Evolutionary conservation across 2,329 filamentous ascomycete species (phyloP).

Genomic region (Elsinoe perseae): DNA sequence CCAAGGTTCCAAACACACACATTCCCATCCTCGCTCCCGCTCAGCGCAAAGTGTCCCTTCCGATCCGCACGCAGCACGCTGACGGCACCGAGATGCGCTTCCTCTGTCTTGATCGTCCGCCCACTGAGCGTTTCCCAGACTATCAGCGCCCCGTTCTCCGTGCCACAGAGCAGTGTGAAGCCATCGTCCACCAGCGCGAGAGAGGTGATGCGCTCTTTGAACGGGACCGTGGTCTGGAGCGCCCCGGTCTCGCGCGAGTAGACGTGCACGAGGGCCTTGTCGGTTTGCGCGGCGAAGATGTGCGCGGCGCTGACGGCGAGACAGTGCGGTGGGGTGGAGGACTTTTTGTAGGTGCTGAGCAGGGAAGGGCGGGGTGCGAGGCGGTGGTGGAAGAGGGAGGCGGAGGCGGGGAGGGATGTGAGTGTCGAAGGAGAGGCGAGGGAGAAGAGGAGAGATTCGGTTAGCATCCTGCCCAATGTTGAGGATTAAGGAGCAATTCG

Average conservation of each 20-base stretch:
- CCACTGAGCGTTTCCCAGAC: conserved; percentile 85
- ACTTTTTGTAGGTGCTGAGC: conserved; percentile 82
- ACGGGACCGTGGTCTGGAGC: conserved; percentile 81
- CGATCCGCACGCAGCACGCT: conserved; percentile 65
- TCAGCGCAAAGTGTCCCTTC: conserved; percentile 65
- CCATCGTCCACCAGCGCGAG: conserved; percentile 61
- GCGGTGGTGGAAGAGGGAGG: conserved; percentile 79
- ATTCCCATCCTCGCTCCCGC: conserved; percentile 77
- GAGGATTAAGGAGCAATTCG: too few relatives aligned
- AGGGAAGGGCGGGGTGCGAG: conserved; percentile 70
- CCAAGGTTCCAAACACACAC: conserved; percentile 67
- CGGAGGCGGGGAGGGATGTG: conserved; percentile 58
- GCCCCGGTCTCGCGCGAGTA: conserved; percentile 77
- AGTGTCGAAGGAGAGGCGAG: conserved; percentile 37
- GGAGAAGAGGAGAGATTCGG: conserved; percentile 44
- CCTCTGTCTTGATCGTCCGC: conserved; percentile 64
- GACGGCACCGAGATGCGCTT: conserved; percentile 72
- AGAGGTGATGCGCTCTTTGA: conserved; percentile 77
- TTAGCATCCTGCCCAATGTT: conserved; percentile 38
- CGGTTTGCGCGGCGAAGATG: conserved; percentile 82
- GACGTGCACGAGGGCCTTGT: conserved; percentile 87
- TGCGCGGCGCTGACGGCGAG: conserved; percentile 74
- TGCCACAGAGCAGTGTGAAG: conserved; percentile 67
- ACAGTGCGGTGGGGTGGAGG: conserved; percentile 68
- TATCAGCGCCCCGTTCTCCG: conserved; percentile 75